Percentiles rank a stretch among this genome's conserved stretches.
Evolutionary conservation across 2,329 filamentous ascomycete species (phyloP).

Genomic region (Nemania sp.): DNA sequence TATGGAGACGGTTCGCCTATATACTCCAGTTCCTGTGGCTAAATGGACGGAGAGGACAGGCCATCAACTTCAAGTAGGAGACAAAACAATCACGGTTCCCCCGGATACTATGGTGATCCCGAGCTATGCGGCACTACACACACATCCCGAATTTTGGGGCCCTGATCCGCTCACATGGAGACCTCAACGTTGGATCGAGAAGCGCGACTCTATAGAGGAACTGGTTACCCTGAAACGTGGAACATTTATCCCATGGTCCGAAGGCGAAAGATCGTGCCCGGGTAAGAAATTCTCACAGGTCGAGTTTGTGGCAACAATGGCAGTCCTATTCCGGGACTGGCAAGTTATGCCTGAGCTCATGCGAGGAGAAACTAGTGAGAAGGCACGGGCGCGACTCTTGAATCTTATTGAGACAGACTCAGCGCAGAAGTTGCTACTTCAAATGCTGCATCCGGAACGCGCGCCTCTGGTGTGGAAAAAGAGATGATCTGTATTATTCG

Average conservation of each 20-base stretch:
- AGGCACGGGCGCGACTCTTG: background rate
- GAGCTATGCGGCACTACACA: conserved; percentile 8
- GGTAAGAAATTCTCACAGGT: conserved; percentile 52
- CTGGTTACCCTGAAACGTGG: conserved; percentile 31
- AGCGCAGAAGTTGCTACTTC: conserved; percentile 22
- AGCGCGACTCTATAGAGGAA: conserved; percentile 31
- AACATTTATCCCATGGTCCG: conserved; percentile 47
- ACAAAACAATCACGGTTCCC: conserved; percentile 6
- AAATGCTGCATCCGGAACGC: conserved; percentile 37
- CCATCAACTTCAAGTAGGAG: background rate
- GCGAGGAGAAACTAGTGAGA: conserved; percentile 4
- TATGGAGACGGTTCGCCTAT: conserved; percentile 23
- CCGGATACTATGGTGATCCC: conserved; percentile 15
- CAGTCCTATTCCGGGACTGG: conserved; percentile 25
- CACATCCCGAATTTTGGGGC: conserved; percentile 21
- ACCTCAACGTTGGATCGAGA: conserved; percentile 20
- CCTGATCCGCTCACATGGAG: conserved; percentile 14
- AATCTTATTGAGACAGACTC: conserved; percentile 29
- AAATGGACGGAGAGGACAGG: conserved; percentile 16
- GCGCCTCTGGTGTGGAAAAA: conserved; percentile 9
- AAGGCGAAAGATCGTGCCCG: conserved; percentile 48
- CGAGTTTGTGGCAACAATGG: conserved; percentile 47
- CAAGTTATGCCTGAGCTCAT: background rate
- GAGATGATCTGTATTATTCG: too few species aligned
- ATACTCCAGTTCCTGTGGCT: conserved; percentile 16